Evolutionary conservation across 768 basidiomycete species (phyloP), one percentile per base, ranked within the genome.

Genomic region (Termitomyces sp.): DNA sequence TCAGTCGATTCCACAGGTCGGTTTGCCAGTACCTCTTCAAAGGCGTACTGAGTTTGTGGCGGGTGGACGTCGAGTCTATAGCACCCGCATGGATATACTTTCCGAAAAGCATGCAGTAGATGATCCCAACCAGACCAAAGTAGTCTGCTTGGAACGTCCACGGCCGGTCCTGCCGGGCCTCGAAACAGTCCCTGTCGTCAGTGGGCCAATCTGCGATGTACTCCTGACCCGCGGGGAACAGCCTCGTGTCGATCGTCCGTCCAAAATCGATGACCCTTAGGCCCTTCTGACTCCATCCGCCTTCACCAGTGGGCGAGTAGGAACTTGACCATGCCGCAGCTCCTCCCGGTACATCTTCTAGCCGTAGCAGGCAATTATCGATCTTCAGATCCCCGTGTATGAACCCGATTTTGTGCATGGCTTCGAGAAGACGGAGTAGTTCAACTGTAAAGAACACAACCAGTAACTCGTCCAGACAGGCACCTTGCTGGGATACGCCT

Each of bases 321-420:
- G 76, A 71, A 50, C 81, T 73, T 1, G 85, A 81, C 87, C 95
- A 93, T 1, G 83, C 78, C 0, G 86, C 76, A 0, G 80, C 71
- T 1, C 86, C 85, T 3, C 86, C 86, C 1, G 87, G 86, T 4
- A 90, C 85, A 52, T 92, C 89, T 61, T 93, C 89, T 46, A 99
- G 79, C 5, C 97, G 86, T 9, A 98, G 77, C n/a, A 99, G 81
- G 69, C 95, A 97, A 73, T 99, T 99, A 74, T 99, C 97, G 70
- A 98, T 97, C 77, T 99, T 99, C 61, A 99, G 81, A 73, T 99
- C 97, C 32, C 97, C 96, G 66, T 99, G 97, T 63, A 99, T 91
- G 74, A 98, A 92, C 12, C 93, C 92, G 0, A 79, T 75, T 16
- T 67, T 56, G 69, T 98, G 97, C 69, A 98, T 82, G 18, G 80